Evolutionary conservation across 2,329 filamentous ascomycete genomes (phyloP), one percentile per base, ranked within the genome.

Genomic region (Trichophyton simii): DNA sequence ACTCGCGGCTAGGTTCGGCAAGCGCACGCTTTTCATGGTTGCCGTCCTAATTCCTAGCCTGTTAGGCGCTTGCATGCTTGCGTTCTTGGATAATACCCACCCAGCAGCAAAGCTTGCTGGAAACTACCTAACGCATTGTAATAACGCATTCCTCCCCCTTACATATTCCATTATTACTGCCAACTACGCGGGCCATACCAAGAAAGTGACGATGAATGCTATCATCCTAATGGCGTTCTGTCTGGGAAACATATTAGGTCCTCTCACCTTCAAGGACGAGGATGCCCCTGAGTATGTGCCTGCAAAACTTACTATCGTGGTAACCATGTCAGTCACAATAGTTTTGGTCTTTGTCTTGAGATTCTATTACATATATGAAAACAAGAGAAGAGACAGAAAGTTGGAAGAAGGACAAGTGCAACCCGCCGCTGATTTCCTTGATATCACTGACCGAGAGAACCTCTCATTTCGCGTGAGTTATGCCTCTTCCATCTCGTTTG

Each of bases 51-150:
- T 90, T 28, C 76, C 76, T 72, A 91, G 88, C 66, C 71, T 87
- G 15, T 67, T 87, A 18, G 77, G 84, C 55, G 89, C 89, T 85
- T 73, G 81, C 7, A 73, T 80, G 3, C 89, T 84, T 67, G 78
- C 87, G 28, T 75, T 88, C 31, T 87, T 90, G 6, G 72, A 80
- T 22, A 85, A 86, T 65, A 77, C 78, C 5, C 81, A 77, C 50
- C 77, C 78, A 41, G 72, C 80, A 7, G 84, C 83, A 42, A 81
- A 86, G 72, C 79, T 85, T 31, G 87, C 90, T 68, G 82, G 80
- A 68, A 91, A 90, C 77, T 91, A 90, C 74, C 86, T 90, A 64
- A 86, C 84, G 0, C 79, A 89, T 18, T 88, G 85, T 3, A 91
- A 91, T 80, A 90, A 87, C 87, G 85, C 87, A 0, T 86, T 86